Conservation (phyloP, 495 filamentous ascomycete genomes). For the Jackrogersella minutella region DNA sequence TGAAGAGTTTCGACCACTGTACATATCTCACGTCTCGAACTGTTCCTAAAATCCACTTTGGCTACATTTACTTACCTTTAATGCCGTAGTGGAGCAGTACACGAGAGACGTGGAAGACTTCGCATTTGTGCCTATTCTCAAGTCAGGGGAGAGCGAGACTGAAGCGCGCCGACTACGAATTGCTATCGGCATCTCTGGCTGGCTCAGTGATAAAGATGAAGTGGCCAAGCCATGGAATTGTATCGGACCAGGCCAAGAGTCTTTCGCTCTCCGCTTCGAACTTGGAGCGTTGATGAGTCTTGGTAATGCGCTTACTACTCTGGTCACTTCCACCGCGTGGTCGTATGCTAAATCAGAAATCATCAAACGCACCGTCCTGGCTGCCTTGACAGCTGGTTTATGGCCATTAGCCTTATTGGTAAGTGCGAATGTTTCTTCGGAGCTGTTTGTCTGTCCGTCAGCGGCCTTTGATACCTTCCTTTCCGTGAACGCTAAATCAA, state of each 20-base stretch:
- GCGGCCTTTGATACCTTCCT: neutral
- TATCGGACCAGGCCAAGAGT: constrained; percentile 74
- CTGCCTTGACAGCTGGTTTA: constrained; percentile 71
- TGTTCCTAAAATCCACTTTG: too few relatives aligned
- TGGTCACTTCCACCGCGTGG: constrained; percentile 84
- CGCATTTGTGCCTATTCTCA: constrained; percentile 78
- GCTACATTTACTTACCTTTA: constrained; percentile 62
- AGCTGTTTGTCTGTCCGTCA: constrained; percentile 62
- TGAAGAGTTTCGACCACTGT: too few relatives aligned
- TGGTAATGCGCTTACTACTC: constrained; percentile 75
- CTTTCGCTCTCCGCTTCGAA: constrained; percentile 89
- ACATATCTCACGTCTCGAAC: too few relatives aligned
- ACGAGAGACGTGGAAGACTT: constrained; percentile 90
- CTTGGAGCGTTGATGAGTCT: constrained; percentile 78
- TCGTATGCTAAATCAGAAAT: constrained; percentile 81
- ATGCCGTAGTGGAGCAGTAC: constrained; percentile 72
- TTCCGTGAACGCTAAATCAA: neutral
- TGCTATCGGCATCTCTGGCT: constrained; percentile 85
- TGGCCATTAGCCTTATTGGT: constrained; percentile 68
- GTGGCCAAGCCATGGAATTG: constrained; percentile 79
- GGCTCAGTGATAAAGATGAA: constrained; percentile 77
- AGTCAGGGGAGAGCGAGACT: constrained; percentile 46
- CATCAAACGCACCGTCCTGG: constrained; percentile 72
- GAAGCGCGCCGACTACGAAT: constrained; percentile 73
- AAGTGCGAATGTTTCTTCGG: constrained; percentile 65